These are phyloP conservation scores for Arbutus unedo DNA, from an alignment of 148 eudicot genomes.

Conservation along the genomic window DNA sequence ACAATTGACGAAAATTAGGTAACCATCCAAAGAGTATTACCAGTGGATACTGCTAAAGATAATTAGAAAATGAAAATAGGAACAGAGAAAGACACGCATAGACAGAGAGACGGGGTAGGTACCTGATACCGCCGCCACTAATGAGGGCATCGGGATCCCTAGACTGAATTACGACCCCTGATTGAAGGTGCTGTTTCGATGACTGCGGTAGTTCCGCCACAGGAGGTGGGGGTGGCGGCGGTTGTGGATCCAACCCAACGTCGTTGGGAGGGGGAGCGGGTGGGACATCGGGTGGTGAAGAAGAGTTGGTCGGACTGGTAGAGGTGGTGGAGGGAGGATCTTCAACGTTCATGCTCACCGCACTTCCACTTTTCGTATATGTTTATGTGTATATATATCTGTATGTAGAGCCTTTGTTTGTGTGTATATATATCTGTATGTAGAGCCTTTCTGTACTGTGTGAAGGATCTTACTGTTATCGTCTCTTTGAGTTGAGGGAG, in stretches of 20 bases:
- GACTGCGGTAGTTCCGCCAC: not conserved
- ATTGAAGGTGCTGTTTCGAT: not conserved
- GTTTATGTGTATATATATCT: not conserved
- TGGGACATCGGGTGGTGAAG: not conserved
- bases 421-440: too few species aligned
- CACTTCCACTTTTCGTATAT: not conserved
- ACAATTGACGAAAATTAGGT: not conserved
- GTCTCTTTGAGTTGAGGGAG: too few species aligned
- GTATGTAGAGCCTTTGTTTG: not conserved
- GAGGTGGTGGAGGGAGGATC: slow-evolving; percentile 8
- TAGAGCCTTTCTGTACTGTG: too few species aligned
- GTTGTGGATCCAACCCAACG: slow-evolving; percentile 11
- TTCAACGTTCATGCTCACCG: slow-evolving; percentile 17
- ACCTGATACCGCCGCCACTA: slow-evolving; percentile 74
- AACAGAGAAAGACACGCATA: not conserved
- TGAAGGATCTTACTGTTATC: too few species aligned
- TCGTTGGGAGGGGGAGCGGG: slow-evolving; percentile 11
- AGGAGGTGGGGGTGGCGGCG: slow-evolving; percentile 8
- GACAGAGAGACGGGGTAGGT: not conserved
- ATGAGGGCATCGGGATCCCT: slow-evolving; percentile 48
- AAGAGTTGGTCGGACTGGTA: not conserved
- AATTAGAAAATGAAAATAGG: not conserved
- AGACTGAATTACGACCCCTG: slow-evolving; percentile 23
- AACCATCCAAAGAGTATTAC: not conserved
- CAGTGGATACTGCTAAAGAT: not conserved